Evolutionary conservation across 305 asterid species (phyloP).

Genomic region (Striga hermonthica): DNA sequence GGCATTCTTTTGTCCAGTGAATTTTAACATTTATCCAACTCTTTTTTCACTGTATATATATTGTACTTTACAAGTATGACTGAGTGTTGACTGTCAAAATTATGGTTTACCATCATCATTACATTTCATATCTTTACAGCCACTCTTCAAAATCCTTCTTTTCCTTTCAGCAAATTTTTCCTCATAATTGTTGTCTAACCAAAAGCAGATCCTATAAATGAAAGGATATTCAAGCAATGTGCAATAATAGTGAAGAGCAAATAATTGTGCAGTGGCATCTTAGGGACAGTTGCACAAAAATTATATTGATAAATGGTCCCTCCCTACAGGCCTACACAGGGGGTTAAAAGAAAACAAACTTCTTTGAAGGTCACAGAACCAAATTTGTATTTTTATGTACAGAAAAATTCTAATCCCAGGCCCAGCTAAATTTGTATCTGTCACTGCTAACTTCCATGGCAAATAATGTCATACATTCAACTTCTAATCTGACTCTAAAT

Average conservation of each 20-base stretch:
- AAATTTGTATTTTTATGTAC: constrained; percentile 32
- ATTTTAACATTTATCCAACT: neutral
- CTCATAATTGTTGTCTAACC: neutral
- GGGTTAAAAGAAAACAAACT: constrained; percentile 27
- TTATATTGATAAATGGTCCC: constrained; percentile 34
- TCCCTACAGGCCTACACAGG: constrained; percentile 20
- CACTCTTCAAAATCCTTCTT: too few relatives aligned
- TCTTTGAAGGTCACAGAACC: constrained; percentile 26
- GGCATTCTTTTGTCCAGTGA: neutral
- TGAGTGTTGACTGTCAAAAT: too few relatives aligned
- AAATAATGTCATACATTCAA: constrained; percentile 15
- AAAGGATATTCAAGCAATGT: constrained; percentile 25
- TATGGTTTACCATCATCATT: neutral
- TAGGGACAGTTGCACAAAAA: constrained; percentile 20
- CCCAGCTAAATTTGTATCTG: constrained; percentile 30
- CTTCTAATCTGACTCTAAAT: too few relatives aligned
- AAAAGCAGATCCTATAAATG: neutral
- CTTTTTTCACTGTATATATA: too few relatives aligned
- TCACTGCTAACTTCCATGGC: constrained; percentile 37
- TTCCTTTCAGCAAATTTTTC: too few relatives aligned
- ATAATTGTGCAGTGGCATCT: constrained; percentile 10
- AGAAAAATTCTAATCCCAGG: constrained; percentile 12
- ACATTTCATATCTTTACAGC: neutral
- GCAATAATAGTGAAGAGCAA: constrained; percentile 24
- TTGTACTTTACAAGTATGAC: too few relatives aligned